Evolutionary conservation across 2,329 filamentous ascomycete genomes (phyloP).

Genomic region (Cytospora piceae): DNA sequence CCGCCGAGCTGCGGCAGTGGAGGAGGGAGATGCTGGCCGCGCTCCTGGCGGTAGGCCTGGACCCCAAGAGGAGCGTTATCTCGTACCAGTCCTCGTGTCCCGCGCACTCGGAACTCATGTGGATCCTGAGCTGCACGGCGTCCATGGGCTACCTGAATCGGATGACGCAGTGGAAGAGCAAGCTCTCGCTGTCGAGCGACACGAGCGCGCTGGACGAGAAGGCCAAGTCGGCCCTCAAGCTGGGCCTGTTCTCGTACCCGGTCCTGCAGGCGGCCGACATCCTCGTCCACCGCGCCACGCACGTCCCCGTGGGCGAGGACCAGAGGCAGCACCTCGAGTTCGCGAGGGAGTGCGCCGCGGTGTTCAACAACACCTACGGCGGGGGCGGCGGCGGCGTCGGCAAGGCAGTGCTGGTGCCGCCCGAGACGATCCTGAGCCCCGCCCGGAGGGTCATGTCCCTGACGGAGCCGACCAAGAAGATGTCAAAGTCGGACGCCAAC

Average conservation of each 20-base stretch:
- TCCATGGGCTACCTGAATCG: constrained; percentile 91
- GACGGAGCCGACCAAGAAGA: constrained; percentile 76
- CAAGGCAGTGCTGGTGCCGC: constrained; percentile 62
- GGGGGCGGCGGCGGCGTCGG: constrained; percentile 29
- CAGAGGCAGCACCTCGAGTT: constrained; percentile 95
- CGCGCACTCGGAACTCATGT: constrained; percentile 90
- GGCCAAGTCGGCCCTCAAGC: constrained; percentile 65
- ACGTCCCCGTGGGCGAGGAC: constrained; percentile 96
- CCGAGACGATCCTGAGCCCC: constrained; percentile 76
- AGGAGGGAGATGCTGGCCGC: constrained; percentile 78
- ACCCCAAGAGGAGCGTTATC: constrained; percentile 74
- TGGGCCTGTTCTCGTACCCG: constrained; percentile 94
- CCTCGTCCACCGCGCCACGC: constrained; percentile 77
- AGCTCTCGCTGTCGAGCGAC: constrained; percentile 67
- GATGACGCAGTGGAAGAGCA: constrained; percentile 99
- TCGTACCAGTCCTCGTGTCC: constrained; percentile 82
- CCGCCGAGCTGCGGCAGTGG: constrained; percentile 62
- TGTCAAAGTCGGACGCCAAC: constrained; percentile 87
- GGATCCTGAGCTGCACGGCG: constrained; percentile 90
- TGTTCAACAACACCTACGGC: constrained; percentile 80
- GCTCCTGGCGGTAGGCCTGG: constrained; percentile 80
- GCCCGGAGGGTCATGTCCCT: constrained; percentile 90
- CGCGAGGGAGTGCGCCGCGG: constrained; percentile 79
- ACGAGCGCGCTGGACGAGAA: constrained; percentile 52
- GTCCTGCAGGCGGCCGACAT: constrained; percentile 96